Evolutionary conservation across 1,139 yeast genomes (phyloP).

Genomic region (Candida tropicalis): DNA sequence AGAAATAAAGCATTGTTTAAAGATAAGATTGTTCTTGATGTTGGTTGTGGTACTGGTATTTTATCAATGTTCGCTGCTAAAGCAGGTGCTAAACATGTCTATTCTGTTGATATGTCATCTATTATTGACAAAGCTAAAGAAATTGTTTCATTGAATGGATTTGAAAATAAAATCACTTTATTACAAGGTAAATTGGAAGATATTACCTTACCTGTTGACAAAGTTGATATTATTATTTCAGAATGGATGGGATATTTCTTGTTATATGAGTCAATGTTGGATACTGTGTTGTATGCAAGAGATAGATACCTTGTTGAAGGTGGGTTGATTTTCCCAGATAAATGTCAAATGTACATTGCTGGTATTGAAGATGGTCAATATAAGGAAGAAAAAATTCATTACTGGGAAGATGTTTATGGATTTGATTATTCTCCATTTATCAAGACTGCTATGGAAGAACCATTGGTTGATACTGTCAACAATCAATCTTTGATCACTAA

Average conservation of each 20-base stretch:
- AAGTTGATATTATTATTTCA: conserved; percentile 93
- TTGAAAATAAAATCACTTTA: conserved; percentile 83
- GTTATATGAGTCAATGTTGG: conserved; percentile 96
- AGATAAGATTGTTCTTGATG: conserved; percentile 95
- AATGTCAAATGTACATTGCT: conserved; percentile 87
- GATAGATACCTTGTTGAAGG: conserved; percentile 85
- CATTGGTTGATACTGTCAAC: conserved; percentile 92
- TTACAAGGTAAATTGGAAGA: conserved; percentile 96
- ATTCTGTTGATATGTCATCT: conserved; percentile 96
- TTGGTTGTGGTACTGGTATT: conserved; percentile 98
- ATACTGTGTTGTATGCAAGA: conserved; percentile 92
- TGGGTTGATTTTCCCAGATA: conserved; percentile 94
- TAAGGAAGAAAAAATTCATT: conserved; percentile 88
- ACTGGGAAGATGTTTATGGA: conserved; percentile 97
- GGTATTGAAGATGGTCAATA: conserved; percentile 95
- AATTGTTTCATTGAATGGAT: conserved; percentile 82
- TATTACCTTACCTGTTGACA: conserved; percentile 70
- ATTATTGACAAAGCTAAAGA: conserved; percentile 93
- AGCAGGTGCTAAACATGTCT: conserved; percentile 96
- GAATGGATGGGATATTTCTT: conserved; percentile 99
- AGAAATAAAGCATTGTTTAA: conserved; percentile 89
- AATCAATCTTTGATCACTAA: conserved; percentile 75
- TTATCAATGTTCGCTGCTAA: conserved; percentile 97
- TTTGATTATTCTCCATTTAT: conserved; percentile 82
- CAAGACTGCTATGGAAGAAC: conserved; percentile 85